Conservation (phyloP, 495 filamentous ascomycete species). For the Daldinia childiae region DNA sequence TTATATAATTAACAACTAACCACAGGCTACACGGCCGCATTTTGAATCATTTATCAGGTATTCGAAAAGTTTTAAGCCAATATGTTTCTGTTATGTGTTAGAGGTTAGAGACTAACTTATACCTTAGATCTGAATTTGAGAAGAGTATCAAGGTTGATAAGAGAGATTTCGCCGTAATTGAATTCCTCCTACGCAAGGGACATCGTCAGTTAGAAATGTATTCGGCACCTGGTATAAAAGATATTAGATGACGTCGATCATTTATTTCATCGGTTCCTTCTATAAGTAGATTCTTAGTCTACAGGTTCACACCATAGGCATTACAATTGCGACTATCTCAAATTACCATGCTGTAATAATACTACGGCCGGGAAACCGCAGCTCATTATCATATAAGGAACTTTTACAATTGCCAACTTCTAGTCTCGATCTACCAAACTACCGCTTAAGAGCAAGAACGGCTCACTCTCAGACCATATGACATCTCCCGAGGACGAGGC, state of each 20-base stretch:
- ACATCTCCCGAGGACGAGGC: conserved; percentile 1
- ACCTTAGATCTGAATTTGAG: conserved; percentile 75
- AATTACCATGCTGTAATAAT: not conserved
- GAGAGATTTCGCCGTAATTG: conserved; percentile 88
- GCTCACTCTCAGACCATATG: not conserved
- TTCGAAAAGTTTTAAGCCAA: conserved; percentile 16
- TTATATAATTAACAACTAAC: conserved; percentile 12
- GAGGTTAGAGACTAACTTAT: not conserved
- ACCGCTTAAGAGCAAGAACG: not conserved
- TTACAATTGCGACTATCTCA: not conserved
- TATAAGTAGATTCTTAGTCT: not conserved
- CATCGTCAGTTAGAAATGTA: conserved; percentile 87
- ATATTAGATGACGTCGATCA: conserved; percentile 64
- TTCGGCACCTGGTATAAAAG: conserved; percentile 81
- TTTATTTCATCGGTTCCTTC: not conserved
- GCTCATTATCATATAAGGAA: not conserved
- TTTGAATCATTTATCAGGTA: conserved; percentile 56
- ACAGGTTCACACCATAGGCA: not conserved
- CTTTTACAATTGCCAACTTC: not conserved
- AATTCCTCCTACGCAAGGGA: conserved; percentile 88
- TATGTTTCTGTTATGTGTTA: not conserved
- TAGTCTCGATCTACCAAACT: not conserved
- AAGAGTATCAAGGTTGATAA: conserved; percentile 76
- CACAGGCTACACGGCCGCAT: conserved; percentile 52
- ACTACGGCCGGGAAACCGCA: conserved; percentile 16